phyloP scores from a whole-genome alignment of 768 basidiomycete genomes.

The Leccinum broughii region DNA sequence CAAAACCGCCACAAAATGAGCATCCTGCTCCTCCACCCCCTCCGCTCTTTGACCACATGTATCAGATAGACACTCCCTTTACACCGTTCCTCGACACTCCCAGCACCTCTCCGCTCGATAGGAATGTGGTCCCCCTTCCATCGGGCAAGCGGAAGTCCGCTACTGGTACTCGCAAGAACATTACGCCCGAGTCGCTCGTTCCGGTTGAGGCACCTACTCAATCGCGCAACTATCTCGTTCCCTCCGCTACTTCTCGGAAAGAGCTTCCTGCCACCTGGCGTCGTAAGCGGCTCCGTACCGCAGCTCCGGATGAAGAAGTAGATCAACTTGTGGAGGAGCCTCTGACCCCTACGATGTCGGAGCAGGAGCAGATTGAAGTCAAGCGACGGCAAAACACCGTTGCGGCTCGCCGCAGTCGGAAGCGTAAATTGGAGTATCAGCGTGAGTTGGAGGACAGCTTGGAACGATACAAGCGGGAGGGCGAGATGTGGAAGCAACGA shows the following conservation, averaged over 20 bases:
- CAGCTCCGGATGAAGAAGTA: constrained; percentile 50
- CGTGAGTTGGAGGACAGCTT: constrained; percentile 60
- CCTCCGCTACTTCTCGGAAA: constrained; percentile 78
- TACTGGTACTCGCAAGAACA: constrained; percentile 73
- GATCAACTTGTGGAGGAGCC: constrained; percentile 36
- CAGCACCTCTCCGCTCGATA: constrained; percentile 29
- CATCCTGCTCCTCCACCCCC: constrained; percentile 11
- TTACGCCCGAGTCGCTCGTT: constrained; percentile 63
- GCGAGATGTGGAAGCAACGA: constrained; percentile 62
- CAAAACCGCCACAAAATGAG: constrained; percentile 16
- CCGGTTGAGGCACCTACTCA: constrained; percentile 81
- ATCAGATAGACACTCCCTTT: constrained; percentile 48
- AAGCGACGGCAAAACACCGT: constrained; percentile 86
- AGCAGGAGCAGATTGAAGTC: constrained; percentile 68
- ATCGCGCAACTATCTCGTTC: constrained; percentile 65
- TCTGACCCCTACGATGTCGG: constrained; percentile 45
- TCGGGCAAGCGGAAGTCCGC: constrained; percentile 33
- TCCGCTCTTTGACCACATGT: constrained; percentile 39
- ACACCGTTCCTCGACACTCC: constrained; percentile 50
- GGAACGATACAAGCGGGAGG: constrained; percentile 53
- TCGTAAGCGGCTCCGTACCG: constrained; percentile 56
- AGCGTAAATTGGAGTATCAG: constrained; percentile 71
- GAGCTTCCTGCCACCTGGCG: constrained; percentile 72
- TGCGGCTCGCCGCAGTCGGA: constrained; percentile 78
- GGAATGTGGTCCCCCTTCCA: constrained; percentile 16